A percentile compares a stretch with the other conserved stretches of the same genome.
Evolutionary conservation across 2,329 filamentous ascomycete species (phyloP).

Genomic region (Fusarium sororula): DNA sequence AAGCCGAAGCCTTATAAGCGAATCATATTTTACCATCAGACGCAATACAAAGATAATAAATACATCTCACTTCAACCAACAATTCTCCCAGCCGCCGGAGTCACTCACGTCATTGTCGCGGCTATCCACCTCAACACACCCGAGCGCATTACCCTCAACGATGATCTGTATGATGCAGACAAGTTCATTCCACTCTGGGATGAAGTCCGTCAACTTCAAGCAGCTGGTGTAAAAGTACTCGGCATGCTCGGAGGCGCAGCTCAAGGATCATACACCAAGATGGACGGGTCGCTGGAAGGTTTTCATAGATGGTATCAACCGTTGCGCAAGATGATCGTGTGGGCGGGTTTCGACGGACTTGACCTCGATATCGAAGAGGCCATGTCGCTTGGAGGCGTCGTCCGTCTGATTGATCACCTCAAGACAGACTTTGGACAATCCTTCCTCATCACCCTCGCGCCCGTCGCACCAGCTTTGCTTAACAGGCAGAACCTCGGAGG

Average conservation of each 20-base stretch:
- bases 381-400: slow-evolving; percentile 72
- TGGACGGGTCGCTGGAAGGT: slow-evolving; percentile 63
- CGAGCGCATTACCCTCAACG: slow-evolving; percentile 77
- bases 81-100: slow-evolving; percentile 51
- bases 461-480: slow-evolving; percentile 76
- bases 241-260: slow-evolving; percentile 88
- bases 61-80: slow-evolving; percentile 62
- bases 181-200: slow-evolving; percentile 78
- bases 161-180: slow-evolving; percentile 71
- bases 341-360: slow-evolving; percentile 70
- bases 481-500: slow-evolving; percentile 72
- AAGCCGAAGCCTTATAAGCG: slow-evolving; percentile 38
- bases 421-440: slow-evolving; percentile 71
- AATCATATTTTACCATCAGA: slow-evolving; percentile 62
- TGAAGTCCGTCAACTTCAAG: slow-evolving; percentile 76
- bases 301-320: slow-evolving; percentile 81
- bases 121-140: slow-evolving; percentile 80
- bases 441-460: slow-evolving; percentile 82
- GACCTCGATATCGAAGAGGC: slow-evolving; percentile 81
- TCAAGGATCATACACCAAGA: slow-evolving; percentile 69
- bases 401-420: slow-evolving; percentile 71
- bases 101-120: slow-evolving; percentile 83
- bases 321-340: slow-evolving; percentile 69
- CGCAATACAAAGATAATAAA: slow-evolving; percentile 51
- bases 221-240: slow-evolving; percentile 77